phyloP scores from a whole-genome alignment of 345 rosid species.

The Citrus mangshanensis region DNA sequence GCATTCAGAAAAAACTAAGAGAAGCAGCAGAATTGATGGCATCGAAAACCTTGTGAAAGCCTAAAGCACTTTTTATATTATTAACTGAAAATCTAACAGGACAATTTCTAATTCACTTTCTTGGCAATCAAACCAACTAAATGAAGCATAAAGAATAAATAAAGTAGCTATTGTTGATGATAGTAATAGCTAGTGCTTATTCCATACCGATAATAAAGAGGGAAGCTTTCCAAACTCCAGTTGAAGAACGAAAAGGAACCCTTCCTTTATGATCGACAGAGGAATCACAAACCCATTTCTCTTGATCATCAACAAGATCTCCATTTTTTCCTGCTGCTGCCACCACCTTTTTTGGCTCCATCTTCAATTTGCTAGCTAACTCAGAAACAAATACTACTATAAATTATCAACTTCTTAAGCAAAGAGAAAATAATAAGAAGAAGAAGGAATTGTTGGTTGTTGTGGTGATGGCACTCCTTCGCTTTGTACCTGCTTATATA shows the following conservation, averaged over 20 bases:
- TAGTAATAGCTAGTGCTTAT: neutral
- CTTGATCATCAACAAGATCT: constrained; percentile 8
- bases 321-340: neutral
- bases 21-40: neutral
- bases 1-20: neutral
- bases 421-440: neutral
- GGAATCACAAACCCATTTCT: constrained; percentile 62
- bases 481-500: constrained; percentile 30
- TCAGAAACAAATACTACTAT: neutral
- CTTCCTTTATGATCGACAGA: constrained; percentile 55
- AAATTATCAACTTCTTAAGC: neutral
- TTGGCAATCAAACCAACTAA: too few relatives aligned
- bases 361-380: neutral
- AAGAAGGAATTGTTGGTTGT: neutral
- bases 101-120: too few relatives aligned
- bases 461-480: neutral
- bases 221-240: constrained; percentile 73
- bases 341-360: constrained; percentile 4
- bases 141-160: too few relatives aligned
- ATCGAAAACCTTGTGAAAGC: neutral
- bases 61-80: neutral
- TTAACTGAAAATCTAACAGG: too few relatives aligned
- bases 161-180: too few relatives aligned
- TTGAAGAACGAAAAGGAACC: constrained; percentile 50
- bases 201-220: constrained; percentile 57